phyloP scores from a whole-genome alignment of 345 rosid species.

The Eucalyptus curtisii region DNA sequence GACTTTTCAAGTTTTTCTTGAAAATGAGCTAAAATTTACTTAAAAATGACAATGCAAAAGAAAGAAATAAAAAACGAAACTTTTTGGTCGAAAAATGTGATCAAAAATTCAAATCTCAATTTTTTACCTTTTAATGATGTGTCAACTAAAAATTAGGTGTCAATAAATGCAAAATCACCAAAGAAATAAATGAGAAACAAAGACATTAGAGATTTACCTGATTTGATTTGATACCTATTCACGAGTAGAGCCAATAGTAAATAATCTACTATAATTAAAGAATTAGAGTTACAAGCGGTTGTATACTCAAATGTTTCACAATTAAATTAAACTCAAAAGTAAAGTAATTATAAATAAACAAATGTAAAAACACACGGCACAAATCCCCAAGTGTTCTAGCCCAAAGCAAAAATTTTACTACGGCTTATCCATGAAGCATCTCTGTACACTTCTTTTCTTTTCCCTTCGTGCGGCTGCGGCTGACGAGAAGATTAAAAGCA shows the following conservation, averaged over 20 bases:
- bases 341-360: background rate
- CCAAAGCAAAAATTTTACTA: background rate
- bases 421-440: background rate
- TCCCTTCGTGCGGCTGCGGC: background rate
- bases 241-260: accelerated
- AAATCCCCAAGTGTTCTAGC: background rate
- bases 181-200: background rate
- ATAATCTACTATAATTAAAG: background rate
- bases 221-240: background rate
- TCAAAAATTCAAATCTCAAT: too few species aligned
- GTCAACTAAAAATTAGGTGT: too few species aligned
- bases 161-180: background rate
- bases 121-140: too few species aligned
- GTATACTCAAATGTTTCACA: background rate
- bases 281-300: background rate
- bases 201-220: background rate
- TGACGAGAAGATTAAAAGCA: background rate
- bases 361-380: background rate
- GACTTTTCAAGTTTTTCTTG: too few species aligned
- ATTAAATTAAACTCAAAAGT: background rate
- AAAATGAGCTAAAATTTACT: too few species aligned
- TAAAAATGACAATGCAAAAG: too few species aligned
- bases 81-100: too few species aligned
- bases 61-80: too few species aligned
- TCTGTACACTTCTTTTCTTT: background rate